Evolutionary conservation across 2,329 filamentous ascomycete species (phyloP).

Genomic region (Arthrobotrys entomopaga): DNA sequence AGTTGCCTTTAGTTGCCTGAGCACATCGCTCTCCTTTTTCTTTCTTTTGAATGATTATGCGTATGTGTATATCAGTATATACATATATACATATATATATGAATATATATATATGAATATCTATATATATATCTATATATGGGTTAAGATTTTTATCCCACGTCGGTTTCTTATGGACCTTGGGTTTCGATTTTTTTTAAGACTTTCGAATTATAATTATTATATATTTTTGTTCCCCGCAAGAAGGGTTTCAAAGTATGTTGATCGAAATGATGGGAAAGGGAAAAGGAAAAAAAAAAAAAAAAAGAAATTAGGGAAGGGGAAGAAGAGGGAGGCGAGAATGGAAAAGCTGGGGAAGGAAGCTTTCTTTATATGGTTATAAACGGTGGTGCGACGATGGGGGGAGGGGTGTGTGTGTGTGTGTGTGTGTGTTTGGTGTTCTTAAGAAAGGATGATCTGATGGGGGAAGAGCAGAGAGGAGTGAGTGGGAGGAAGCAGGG

Average conservation of each 20-base stretch:
- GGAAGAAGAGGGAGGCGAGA: constrained; percentile 12
- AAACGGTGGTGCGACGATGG: not conserved
- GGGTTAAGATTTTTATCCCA: not conserved
- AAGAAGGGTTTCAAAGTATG: constrained; percentile 21
- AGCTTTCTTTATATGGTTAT: not conserved
- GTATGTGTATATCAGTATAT: too few species aligned
- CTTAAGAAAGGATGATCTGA: not conserved
- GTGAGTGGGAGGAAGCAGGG: too few species aligned
- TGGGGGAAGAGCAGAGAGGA: too few species aligned
- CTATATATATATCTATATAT: too few species aligned
- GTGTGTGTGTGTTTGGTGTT: too few species aligned
- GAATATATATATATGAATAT: too few species aligned
- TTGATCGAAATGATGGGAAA: constrained; percentile 8
- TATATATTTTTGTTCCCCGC: constrained; percentile 24
- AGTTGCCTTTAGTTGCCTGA: too few species aligned
- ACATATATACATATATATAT: too few species aligned
- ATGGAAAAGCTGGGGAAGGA: constrained; percentile 4
- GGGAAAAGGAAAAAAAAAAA: constrained; percentile 9
- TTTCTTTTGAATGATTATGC: too few species aligned
- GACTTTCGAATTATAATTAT: too few species aligned
- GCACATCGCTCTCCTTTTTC: too few species aligned
- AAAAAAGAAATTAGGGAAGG: constrained; percentile 26
- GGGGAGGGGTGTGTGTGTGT: too few species aligned
- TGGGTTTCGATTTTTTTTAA: constrained; percentile 1
- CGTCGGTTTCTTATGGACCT: not conserved